Base-by-base conservation (phyloP, 306 rosid species). In the Begonia fuchsioides region DNA sequence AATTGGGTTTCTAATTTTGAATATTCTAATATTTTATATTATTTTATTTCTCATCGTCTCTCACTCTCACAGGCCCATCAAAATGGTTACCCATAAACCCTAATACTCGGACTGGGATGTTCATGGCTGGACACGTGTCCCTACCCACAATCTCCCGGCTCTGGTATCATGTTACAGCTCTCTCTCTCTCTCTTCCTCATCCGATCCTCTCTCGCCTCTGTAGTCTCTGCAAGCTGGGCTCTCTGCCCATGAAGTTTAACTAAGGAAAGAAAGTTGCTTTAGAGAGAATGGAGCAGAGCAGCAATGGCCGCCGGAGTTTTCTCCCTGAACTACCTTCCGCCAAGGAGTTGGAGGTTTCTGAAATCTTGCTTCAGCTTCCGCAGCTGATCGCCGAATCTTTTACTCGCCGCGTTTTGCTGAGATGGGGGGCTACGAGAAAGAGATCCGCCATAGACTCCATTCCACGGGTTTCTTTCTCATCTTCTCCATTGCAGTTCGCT, bases 61-160 rank as follows among this genome's bases (percentile, higher is more conserved):
- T 26, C 8, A 0, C 8, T 26, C 3, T 3, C 8, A 5, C 35
- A 26, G 35, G 7, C 8, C 35, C 35, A 26, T 26, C 35, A 26
- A 26, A 26, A 26, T 26, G 8, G 35, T 26, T 26, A 26, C 35
- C 35, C 35, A 26, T 26, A 26, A 26, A 26, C 35, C 35, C 35
- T 26, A 26, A 26, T 26, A 26, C 35, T 26, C 7, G 7, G 4
- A 20, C 35, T 4, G 8, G 8, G 35, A 5, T 26, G 7, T 26
- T 26, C 8, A 26, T 26, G 35, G 35, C 32, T 26, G 11, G 65
- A 57, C 84, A 70, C 84, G 84, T 77, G 84, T 77, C 72, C 39
- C 8, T 0, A 40, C 32, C 57, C 45, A 13, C 52, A 3, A 40
- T 60, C 56, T 54, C 40, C 18, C 41, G n/a, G 17, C 15, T 52